Base-by-base conservation (phyloP, 148 eudicot genomes). In the Euryodendron excelsum region DNA sequence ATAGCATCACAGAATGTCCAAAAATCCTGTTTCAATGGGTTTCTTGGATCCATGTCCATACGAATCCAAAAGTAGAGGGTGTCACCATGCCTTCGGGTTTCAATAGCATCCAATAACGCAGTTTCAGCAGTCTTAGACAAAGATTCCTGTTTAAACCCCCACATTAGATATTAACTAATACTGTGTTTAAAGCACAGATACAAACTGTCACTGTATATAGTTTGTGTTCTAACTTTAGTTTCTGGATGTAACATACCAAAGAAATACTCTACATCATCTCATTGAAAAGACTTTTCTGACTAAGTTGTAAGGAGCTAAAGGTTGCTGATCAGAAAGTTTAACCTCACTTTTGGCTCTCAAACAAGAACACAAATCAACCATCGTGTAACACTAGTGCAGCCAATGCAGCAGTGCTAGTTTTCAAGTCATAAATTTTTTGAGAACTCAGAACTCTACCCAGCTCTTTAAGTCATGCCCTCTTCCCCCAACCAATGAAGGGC, bases 1-100 rank as follows among this genome's bases (percentile, higher is more conserved):
- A 96, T 70, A 75, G 95, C 85, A 84, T 96, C 98, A 85, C 99
- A 96, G 79, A 96, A 96, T 72, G 98, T 86, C 99, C 99, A 96
- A 84, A 96, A 93, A 82, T 93, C 95, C 81, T 80, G 89, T 79
- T 83, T 86, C 74, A 80, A 61, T 11, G 93, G 91, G 68, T 90
- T 91, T 84, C 98, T 84, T 37, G 91, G 90, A 76, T 96, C 97
- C 50, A 12, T 79, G 80, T 93, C 99, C 94, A 93, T 83, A 61
- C 91, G 91, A 63, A 78, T 80, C 99, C 99, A 96, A 82, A 96
- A 96, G 82, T 90, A 96, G 68, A 96, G 87, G 5, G 93, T 71
- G 68, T 91, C 98, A 68, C 97, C 98, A 58, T 91, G 86, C 82
- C 81, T 89, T 79, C 82, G 89, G 21, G 86, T 66, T 85, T 91